These are phyloP conservation scores for Alternaria triticina DNA, from an alignment of 2,329 filamentous ascomycete species.

Conservation along the genomic window DNA sequence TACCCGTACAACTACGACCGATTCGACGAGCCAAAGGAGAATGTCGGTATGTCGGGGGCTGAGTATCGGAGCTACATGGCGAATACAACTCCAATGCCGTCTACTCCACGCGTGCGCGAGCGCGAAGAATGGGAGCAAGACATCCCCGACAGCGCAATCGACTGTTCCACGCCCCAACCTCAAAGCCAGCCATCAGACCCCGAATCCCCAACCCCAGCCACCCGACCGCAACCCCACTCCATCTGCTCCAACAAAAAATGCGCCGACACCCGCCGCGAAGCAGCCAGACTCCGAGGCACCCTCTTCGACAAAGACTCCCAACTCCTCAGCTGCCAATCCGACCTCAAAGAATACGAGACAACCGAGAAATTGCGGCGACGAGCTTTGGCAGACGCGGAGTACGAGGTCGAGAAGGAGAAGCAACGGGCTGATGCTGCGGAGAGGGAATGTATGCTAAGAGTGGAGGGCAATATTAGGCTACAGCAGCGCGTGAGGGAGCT, in stretches of 20 bases:
- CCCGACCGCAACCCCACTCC: not conserved
- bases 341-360: not conserved
- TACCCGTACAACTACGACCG: conserved; percentile 6
- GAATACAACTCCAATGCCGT: not conserved
- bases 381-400: not conserved
- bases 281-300: not conserved
- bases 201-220: not conserved
- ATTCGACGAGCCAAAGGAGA: not conserved
- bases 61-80: conserved; percentile 1
- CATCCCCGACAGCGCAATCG: not conserved
- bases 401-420: not conserved
- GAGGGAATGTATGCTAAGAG: not conserved
- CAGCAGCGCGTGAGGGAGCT: not conserved
- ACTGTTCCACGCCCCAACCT: not conserved
- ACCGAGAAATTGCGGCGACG: not conserved
- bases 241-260: not conserved
- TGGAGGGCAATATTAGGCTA: not conserved
- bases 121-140: not conserved
- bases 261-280: not conserved
- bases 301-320: conserved; percentile 4
- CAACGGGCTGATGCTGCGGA: conserved; percentile 3
- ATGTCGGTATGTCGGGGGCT: not conserved
- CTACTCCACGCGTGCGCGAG: not conserved
- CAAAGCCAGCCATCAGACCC: no score
- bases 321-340: not conserved